A percentile compares a stretch with the other conserved stretches of the same genome.
phyloP scores from a whole-genome alignment of 2,329 filamentous ascomycete species.

The Penicillium italicum region DNA sequence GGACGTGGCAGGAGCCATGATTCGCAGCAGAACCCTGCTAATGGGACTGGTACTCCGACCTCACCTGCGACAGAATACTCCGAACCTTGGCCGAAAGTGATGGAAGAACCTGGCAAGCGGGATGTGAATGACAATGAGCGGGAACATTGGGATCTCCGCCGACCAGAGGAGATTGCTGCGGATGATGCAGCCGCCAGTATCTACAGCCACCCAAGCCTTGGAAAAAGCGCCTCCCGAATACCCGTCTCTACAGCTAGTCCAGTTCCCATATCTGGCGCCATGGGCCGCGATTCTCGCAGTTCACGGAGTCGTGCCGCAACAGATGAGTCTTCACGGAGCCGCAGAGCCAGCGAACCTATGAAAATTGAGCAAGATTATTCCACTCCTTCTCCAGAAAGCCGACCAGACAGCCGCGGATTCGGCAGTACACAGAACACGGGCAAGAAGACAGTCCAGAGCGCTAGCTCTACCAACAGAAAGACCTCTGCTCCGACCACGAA shows the following conservation, averaged over 20 bases:
- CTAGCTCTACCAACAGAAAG: conserved; percentile 35
- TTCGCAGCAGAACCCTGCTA: conserved; percentile 30
- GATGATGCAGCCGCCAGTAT: conserved; percentile 47
- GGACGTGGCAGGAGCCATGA: conserved; percentile 40
- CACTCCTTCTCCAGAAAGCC: conserved; percentile 28
- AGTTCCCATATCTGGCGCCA: conserved; percentile 57
- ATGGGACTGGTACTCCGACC: conserved; percentile 24
- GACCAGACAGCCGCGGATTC: conserved; percentile 33
- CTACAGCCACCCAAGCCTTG: conserved; percentile 50
- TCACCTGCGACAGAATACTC: conserved; percentile 29
- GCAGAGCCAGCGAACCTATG: conserved; percentile 61
- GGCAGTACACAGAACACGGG: conserved; percentile 26
- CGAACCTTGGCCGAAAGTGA: conserved; percentile 35
- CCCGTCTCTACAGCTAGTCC: conserved; percentile 79
- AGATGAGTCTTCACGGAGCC: conserved; percentile 50
- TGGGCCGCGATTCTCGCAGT: conserved; percentile 69
- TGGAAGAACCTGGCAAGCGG: conserved; percentile 39
- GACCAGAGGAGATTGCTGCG: conserved; percentile 70
- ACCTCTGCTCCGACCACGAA: conserved; percentile 37
- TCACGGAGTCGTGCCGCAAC: conserved; percentile 58
- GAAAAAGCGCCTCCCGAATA: conserved; percentile 73
- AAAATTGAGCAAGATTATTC: conserved; percentile 24
- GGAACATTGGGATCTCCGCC: conserved; percentile 67
- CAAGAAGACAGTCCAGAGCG: conserved; percentile 31
- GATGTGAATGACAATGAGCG: conserved; percentile 43